Evolutionary conservation across 805 yeast species (phyloP).

Genomic region (Zygosaccharomyces siamensis): DNA sequence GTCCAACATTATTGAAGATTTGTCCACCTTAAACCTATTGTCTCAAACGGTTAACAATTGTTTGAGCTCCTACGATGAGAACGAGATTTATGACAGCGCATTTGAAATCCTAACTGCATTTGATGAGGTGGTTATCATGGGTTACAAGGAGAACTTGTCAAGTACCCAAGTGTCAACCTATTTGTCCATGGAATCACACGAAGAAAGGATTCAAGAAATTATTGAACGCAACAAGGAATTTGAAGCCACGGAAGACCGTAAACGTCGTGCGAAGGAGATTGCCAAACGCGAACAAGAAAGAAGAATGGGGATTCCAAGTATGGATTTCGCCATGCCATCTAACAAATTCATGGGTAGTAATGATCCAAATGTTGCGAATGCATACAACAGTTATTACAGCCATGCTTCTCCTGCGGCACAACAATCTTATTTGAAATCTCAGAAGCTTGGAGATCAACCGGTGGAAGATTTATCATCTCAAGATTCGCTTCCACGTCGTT

Average conservation of each 20-base stretch:
- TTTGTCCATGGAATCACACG: conserved; percentile 96
- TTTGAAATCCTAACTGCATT: conserved; percentile 88
- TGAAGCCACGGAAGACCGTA: conserved; percentile 96
- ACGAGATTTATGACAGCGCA: conserved; percentile 76
- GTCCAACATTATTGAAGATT: conserved; percentile 90
- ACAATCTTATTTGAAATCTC: conserved; percentile 28
- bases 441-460: conserved; percentile 10
- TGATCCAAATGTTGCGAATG: conserved; percentile 36
- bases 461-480: conserved; percentile 9
- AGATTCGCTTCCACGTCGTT: conserved; percentile 5
- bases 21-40: conserved; percentile 83
- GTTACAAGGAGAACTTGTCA: conserved; percentile 83
- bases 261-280: conserved; percentile 87
- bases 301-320: conserved; percentile 31
- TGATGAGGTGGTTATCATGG: conserved; percentile 87
- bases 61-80: conserved; percentile 68
- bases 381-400: conserved; percentile 36
- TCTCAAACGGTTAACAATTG: conserved; percentile 74
- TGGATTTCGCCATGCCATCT: conserved; percentile 26
- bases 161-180: conserved; percentile 79
- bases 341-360: conserved; percentile 26
- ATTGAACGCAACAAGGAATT: conserved; percentile 94
- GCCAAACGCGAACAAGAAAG: conserved; percentile 62
- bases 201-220: conserved; percentile 96
- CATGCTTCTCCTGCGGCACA: conserved; percentile 39